phyloP scores from a whole-genome alignment of 2,329 filamentous ascomycete genomes.

The Plenodomus biglobosus region DNA sequence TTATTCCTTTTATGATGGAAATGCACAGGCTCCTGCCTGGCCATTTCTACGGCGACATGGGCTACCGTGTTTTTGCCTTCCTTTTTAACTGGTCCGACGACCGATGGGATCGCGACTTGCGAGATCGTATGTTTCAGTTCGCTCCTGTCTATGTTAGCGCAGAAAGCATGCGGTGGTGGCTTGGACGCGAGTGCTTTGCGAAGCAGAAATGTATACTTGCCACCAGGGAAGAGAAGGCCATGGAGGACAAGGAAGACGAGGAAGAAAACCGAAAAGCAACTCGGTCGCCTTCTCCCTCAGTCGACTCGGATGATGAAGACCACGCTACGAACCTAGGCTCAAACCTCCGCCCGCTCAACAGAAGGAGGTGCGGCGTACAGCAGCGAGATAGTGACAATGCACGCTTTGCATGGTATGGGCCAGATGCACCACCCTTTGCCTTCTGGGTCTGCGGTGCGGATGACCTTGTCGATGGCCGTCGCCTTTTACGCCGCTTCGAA shows the following conservation, averaged over 20 bases:
- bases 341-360: conserved; percentile 2
- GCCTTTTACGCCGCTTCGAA: conserved; percentile 72
- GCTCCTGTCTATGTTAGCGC: conserved; percentile 86
- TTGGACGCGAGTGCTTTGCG: conserved; percentile 82
- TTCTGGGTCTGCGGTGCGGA: conserved; percentile 86
- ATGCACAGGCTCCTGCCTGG: conserved; percentile 71
- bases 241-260: conserved; percentile 58
- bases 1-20: conserved; percentile 90
- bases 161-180: conserved; percentile 95
- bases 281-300: conserved; percentile 8
- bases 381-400: conserved; percentile 47
- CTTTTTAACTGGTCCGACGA: conserved; percentile 85
- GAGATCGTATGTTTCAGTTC: conserved; percentile 87
- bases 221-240: conserved; percentile 68
- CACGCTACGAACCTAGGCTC: conserved; percentile 2
- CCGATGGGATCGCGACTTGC: conserved; percentile 79
- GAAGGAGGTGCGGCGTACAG: conserved; percentile 2
- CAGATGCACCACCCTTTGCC: conserved; percentile 77
- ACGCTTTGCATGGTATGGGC: conserved; percentile 75
- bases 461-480: conserved; percentile 77
- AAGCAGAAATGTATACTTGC: conserved; percentile 84
- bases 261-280: conserved; percentile 29
- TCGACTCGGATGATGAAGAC: conserved; percentile 20
- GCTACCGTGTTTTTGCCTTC: conserved; percentile 86
- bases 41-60: conserved; percentile 73